A percentile compares a stretch with the other conserved stretches of the same genome.
Conservation (phyloP, 768 basidiomycete genomes). For the Boletus sensibilis region DNA sequence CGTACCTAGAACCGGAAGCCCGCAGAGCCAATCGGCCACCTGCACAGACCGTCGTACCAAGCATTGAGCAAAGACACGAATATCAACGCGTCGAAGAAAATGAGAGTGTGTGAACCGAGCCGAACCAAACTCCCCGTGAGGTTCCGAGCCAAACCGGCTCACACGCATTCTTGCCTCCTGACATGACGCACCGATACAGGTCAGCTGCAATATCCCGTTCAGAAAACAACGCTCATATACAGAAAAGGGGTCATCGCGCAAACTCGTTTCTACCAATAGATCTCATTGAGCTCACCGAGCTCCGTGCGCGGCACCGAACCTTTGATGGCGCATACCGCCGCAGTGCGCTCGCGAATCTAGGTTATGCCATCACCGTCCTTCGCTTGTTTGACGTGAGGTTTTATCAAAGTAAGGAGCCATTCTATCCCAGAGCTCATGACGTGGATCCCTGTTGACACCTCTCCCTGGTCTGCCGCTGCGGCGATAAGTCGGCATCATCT, state of each 20-base stretch:
- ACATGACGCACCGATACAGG: constrained; percentile 28
- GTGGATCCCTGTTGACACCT: background rate
- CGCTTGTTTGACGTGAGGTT: constrained; percentile 78
- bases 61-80: constrained; percentile 15
- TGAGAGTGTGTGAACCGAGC: constrained; percentile 11
- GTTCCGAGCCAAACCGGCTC: constrained; percentile 19
- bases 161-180: constrained; percentile 7
- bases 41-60: constrained; percentile 20
- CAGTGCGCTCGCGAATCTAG: constrained; percentile 70
- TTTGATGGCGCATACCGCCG: constrained; percentile 82
- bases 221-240: background rate
- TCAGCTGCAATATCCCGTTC: constrained; percentile 3
- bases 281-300: constrained; percentile 62
- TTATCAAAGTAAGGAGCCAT: constrained; percentile 56
- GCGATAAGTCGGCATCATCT: constrained; percentile 55
- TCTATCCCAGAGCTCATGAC: background rate
- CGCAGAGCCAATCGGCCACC: constrained; percentile 27
- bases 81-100: constrained; percentile 4
- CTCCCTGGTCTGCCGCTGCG: background rate
- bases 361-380: constrained; percentile 70
- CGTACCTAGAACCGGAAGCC: constrained; percentile 23
- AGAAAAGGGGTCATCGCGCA: constrained; percentile 43
- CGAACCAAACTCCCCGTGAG: background rate
- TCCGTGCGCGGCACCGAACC: constrained; percentile 78
- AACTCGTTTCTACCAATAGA: constrained; percentile 54